Evolutionary conservation across 2,329 filamentous ascomycete species (phyloP).

Genomic region (Bipolaris gigantea): DNA sequence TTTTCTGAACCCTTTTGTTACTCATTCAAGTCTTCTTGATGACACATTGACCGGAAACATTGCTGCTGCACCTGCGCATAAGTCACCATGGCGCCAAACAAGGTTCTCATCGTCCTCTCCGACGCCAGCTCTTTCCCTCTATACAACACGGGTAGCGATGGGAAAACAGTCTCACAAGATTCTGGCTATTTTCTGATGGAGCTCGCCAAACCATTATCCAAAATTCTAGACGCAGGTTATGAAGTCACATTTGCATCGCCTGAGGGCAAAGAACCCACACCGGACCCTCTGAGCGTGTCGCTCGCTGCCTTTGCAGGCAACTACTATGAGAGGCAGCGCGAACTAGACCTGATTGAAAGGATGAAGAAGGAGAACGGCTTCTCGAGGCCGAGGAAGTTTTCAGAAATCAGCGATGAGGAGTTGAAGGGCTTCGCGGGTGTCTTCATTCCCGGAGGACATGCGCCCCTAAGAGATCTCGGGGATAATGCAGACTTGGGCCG

Average conservation of each 20-base stretch:
- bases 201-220: slow-evolving; percentile 36
- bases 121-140: slow-evolving; percentile 46
- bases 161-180: slow-evolving; percentile 30
- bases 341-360: slow-evolving; percentile 47
- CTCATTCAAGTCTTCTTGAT: background rate
- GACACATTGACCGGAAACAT: no score
- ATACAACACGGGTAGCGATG: slow-evolving; percentile 29
- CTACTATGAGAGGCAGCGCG: slow-evolving; percentile 49
- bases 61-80: background rate
- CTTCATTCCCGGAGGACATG: slow-evolving; percentile 53
- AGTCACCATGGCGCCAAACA: slow-evolving; percentile 34
- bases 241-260: slow-evolving; percentile 53
- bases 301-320: slow-evolving; percentile 52
- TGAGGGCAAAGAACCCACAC: slow-evolving; percentile 46
- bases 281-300: slow-evolving; percentile 49
- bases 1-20: background rate
- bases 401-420: slow-evolving; percentile 46
- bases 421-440: slow-evolving; percentile 46
- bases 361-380: slow-evolving; percentile 54
- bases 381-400: slow-evolving; percentile 43
- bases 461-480: slow-evolving; percentile 49
- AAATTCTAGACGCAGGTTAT: slow-evolving; percentile 39
- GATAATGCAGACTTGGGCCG: slow-evolving; percentile 49
- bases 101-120: slow-evolving; percentile 51
- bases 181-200: slow-evolving; percentile 42